Base-by-base conservation (phyloP, 108 stramenopile species). In the Aurantiochytrium sp. region DNA sequence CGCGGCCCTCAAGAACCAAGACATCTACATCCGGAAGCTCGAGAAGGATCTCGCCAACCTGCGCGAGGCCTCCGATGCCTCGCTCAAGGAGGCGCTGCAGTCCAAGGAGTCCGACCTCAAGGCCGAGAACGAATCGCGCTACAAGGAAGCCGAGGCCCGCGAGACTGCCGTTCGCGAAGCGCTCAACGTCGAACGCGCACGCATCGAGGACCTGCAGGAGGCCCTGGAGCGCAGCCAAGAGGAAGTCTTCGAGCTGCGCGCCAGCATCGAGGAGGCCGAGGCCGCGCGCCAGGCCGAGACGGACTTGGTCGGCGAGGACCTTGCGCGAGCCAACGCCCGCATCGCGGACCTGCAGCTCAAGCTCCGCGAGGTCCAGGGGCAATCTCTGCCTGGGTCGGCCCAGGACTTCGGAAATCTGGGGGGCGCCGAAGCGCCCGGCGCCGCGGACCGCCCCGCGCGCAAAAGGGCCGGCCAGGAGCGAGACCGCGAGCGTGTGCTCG, bases 11-110 rank as follows among this genome's bases (percentile, higher is more conserved):
- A 95, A 97, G 91, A 96, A 97, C 88, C 97, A 97, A 87, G 96
- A 96, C 68, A 95, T 97, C 90, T 96, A 96, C 37, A 96, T 97
- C 69, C 92, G 95, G 4, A 95, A 94, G 90, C 90, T 97, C 54
- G 95, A 97, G 85, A 92, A 89, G 52, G 90, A 93, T 55, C 96
- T 97, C 89, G 91, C 86, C 10, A 94, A 96, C 55, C 87, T 96
- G 32, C 93, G 95, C 53, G 55, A 89, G 54, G 89, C 90, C 52
- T 93, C 89, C n/a, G 45, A 5, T 10, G 68, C 27, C 5, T 31
- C 24, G 22, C 34, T 68, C 50, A n/a, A 87, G 68, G 30, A 87
- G 24, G 73, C 39, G n/a, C 73, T 41, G 19, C 36, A 81, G 8
- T 22, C 21, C 42, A 81, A 81, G 24, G 73, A 41, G 45, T 12